A percentile compares a stretch with the other conserved stretches of the same genome.
Evolutionary conservation across 1,284 basidiomycete genomes (phyloP).

Genomic region (Boletus sp.): DNA sequence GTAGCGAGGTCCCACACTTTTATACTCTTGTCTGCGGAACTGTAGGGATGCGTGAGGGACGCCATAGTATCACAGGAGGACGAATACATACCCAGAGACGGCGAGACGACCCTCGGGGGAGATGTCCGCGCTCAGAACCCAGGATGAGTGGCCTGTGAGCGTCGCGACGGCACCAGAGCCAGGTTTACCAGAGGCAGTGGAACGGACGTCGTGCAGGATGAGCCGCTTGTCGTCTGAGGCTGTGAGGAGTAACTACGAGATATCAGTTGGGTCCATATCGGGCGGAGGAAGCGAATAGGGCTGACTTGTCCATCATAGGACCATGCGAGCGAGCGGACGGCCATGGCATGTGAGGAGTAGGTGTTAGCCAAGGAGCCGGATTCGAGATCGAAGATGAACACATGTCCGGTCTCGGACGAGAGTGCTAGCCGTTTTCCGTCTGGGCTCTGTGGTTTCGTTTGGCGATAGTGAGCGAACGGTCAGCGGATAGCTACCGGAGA

Average conservation of each 20-base stretch:
- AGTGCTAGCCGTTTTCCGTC: constrained; percentile 78
- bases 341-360: constrained; percentile 83
- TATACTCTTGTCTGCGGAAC: constrained; percentile 81
- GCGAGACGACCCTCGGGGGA: constrained; percentile 76
- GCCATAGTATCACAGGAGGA: neutral
- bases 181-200: constrained; percentile 51
- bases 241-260: constrained; percentile 70
- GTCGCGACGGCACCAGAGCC: constrained; percentile 79
- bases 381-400: constrained; percentile 77
- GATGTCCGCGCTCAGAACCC: constrained; percentile 79
- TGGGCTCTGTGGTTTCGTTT: constrained; percentile 59
- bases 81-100: constrained; percentile 67
- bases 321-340: constrained; percentile 81
- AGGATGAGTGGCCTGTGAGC: constrained; percentile 80
- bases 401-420: constrained; percentile 77
- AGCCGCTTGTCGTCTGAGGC: constrained; percentile 88
- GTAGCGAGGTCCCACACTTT: constrained; percentile 87
- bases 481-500: neutral
- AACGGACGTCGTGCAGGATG: constrained; percentile 80
- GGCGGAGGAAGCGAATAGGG: constrained; percentile 18
- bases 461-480: constrained; percentile 12
- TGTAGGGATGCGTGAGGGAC: constrained; percentile 27
- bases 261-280: neutral
- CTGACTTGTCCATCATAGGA: constrained; percentile 68
- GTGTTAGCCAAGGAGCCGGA: constrained; percentile 61